These are phyloP conservation scores for Arabidopsis thaliana DNA, from an alignment of 345 rosid species.

Conservation along the genomic window TAIR10.1 NC_003076.8:8173501-8174000, in stretches of 20 bases:
- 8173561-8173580: not conserved
- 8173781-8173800: constrained; percentile 58
- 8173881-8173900: constrained; percentile 50
- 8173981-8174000: constrained; percentile 44
- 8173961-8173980: not conserved
- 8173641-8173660: not conserved
- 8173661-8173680: not conserved
- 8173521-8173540: not conserved
- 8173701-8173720: constrained; percentile 46
- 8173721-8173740: constrained; percentile 55
- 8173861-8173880: constrained; percentile 56
- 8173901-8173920: constrained; percentile 47
- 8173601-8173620: not conserved
- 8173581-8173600: not conserved
- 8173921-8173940: not conserved
- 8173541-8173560: not conserved
- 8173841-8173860: constrained; percentile 48
- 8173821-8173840: constrained; percentile 50
- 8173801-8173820: constrained; percentile 56
- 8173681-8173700: constrained; percentile 55
- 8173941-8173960: not conserved
- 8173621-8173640: not conserved
- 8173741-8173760: constrained; percentile 52
- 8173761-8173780: constrained; percentile 56
- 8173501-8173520: constrained; percentile 50